A percentile compares a stretch with the other conserved stretches of the same genome.
These are phyloP conservation scores for Phytophthora ramorum DNA, from an alignment of 352 stramenopile genomes.

Conservation along the genomic window DNA sequence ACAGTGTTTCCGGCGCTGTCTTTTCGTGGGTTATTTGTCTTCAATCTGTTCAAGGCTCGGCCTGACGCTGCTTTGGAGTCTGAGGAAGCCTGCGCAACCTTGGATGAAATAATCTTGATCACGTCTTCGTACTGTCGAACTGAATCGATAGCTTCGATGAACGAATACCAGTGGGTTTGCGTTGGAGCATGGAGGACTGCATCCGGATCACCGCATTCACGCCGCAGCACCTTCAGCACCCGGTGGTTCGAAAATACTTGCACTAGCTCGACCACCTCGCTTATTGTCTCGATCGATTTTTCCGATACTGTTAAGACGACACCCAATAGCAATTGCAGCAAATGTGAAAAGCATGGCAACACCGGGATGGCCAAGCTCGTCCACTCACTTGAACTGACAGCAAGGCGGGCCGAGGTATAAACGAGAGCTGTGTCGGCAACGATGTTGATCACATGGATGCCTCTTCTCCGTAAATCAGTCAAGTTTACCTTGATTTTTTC, in stretches of 20 bases:
- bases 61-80: conserved; percentile 8
- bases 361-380: conserved; percentile 60
- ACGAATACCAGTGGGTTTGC: conserved; percentile 70
- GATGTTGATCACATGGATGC: conserved; percentile 77
- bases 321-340: conserved; percentile 61
- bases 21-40: conserved; percentile 38
- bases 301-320: conserved; percentile 65
- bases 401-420: conserved; percentile 51
- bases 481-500: conserved; percentile 62
- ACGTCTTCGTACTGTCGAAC: conserved; percentile 84
- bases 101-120: conserved; percentile 83
- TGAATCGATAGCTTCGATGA: conserved; percentile 83
- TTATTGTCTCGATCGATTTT: conserved; percentile 59
- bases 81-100: conserved; percentile 48
- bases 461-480: conserved; percentile 45
- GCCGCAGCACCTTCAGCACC: conserved; percentile 62
- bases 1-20: conserved; percentile 51
- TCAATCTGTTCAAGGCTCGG: neutral
- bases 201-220: conserved; percentile 73
- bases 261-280: conserved; percentile 73
- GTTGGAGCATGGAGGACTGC: conserved; percentile 56
- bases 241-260: conserved; percentile 65
- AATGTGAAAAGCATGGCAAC: conserved; percentile 64
- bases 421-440: conserved; percentile 59
- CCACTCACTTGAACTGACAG: conserved; percentile 44